phyloP scores from a whole-genome alignment of 2,329 filamentous ascomycete species.

The Alternaria ethzedia region DNA sequence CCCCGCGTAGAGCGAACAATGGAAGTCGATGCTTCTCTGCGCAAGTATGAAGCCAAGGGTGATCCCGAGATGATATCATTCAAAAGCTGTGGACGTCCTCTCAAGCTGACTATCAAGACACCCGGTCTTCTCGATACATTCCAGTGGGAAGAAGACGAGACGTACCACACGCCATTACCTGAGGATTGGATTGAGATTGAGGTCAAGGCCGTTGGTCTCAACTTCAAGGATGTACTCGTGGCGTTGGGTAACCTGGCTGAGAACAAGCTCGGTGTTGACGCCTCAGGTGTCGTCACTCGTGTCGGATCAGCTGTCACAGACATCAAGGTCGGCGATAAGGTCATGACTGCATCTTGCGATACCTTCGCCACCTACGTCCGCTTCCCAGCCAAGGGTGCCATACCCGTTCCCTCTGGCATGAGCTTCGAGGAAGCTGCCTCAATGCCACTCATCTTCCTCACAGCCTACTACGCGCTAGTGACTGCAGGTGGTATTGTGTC shows the following conservation, averaged over 20 bases:
- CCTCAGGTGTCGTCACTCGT: slow-evolving; percentile 1
- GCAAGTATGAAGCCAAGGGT: slow-evolving; percentile 11
- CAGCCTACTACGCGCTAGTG: slow-evolving; percentile 5
- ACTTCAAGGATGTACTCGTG: slow-evolving; percentile 7
- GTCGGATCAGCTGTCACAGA: slow-evolving; percentile 2
- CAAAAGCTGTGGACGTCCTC: slow-evolving; percentile 2
- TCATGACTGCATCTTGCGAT: slow-evolving; percentile 10
- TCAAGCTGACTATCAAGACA: slow-evolving; percentile 4
- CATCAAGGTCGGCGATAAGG: neutral
- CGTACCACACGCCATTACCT: neutral
- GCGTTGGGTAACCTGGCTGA: slow-evolving; percentile 8
- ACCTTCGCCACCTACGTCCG: slow-evolving; percentile 9
- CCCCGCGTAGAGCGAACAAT: slow-evolving; percentile 6
- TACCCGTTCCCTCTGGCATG: slow-evolving; percentile 1
- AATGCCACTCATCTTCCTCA: slow-evolving; percentile 11
- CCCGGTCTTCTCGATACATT: slow-evolving; percentile 7
- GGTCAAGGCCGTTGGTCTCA: slow-evolving; percentile 6
- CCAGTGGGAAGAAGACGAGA: slow-evolving; percentile 7
- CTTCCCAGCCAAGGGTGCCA: slow-evolving; percentile 12
- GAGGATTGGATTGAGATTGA: slow-evolving; percentile 3
- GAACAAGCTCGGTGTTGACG: slow-evolving; percentile 5
- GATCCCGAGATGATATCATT: slow-evolving; percentile 9
- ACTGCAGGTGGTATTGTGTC: neutral
- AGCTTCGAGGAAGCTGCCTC: slow-evolving; percentile 10
- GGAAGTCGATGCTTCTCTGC: slow-evolving; percentile 3